Conservation (phyloP, 306 rosid genomes). For the Prunus fruticosa region DNA sequence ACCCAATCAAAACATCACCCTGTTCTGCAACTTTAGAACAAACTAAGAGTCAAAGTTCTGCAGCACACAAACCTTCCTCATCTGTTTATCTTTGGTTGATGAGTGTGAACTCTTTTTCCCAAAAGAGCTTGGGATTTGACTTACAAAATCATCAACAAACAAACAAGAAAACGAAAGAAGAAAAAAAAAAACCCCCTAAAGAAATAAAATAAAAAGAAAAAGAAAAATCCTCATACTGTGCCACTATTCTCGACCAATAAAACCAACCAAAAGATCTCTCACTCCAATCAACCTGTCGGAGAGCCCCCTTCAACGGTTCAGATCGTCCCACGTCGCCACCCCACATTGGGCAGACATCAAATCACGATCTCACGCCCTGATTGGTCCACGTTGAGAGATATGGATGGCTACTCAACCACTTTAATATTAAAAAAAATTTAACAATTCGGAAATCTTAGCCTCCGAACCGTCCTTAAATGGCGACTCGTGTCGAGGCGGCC, state of each 20-base stretch:
- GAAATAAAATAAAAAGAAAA: not conserved
- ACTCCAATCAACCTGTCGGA: conserved; percentile 46
- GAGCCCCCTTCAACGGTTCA: conserved; percentile 26
- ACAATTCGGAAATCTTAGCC: conserved; percentile 22
- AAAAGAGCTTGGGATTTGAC: not conserved
- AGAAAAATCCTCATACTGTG: not conserved
- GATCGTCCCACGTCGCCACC: conserved; percentile 29
- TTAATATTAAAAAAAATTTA: not conserved
- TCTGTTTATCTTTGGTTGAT: not conserved
- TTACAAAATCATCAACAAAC: not conserved
- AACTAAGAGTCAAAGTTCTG: not conserved
- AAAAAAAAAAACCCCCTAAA: not conserved
- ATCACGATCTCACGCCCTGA: conserved; percentile 19
- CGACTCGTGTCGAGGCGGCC: conserved; percentile 40
- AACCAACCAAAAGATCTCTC: conserved; percentile 27
- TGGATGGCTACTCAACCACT: conserved; percentile 5
- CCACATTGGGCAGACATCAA: conserved; percentile 34
- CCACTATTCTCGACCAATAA: conserved; percentile 12
- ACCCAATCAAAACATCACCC: not conserved
- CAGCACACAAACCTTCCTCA: not conserved
- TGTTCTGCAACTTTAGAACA: not conserved
- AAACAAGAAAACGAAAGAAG: not conserved
- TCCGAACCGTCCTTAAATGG: conserved; percentile 39
- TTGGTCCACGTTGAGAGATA: conserved; percentile 60
- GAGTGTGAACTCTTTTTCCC: not conserved